A percentile compares a stretch with the other conserved stretches of the same genome.
These are phyloP conservation scores for Aspergillus caelatus DNA, from an alignment of 2,329 filamentous ascomycete species.

Conservation along the genomic window DNA sequence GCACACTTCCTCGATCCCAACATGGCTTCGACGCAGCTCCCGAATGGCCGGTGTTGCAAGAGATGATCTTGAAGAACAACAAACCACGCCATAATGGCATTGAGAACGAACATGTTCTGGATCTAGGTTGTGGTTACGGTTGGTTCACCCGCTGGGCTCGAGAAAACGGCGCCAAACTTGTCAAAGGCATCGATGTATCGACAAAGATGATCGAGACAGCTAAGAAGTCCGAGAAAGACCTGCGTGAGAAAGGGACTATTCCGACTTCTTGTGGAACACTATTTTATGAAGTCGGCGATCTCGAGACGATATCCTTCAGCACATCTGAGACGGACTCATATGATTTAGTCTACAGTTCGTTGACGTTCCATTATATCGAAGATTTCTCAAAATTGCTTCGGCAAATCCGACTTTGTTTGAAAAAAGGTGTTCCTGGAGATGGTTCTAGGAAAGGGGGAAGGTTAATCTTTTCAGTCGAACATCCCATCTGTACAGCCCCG, in stretches of 20 bases:
- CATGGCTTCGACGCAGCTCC: constrained; percentile 45
- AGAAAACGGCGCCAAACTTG: constrained; percentile 39
- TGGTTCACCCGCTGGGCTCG: constrained; percentile 51
- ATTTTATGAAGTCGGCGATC: constrained; percentile 1
- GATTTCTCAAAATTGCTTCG: constrained; percentile 36
- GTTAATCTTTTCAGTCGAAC: constrained; percentile 49
- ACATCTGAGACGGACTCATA: constrained; percentile 24
- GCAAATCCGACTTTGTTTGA: background rate
- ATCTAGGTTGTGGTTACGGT: constrained; percentile 53
- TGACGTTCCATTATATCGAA: constrained; percentile 47
- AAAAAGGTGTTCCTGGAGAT: background rate
- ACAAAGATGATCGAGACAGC: constrained; percentile 49
- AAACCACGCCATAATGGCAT: background rate
- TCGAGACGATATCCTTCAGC: background rate
- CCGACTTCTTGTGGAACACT: background rate
- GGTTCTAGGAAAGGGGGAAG: background rate
- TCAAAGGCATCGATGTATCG: constrained; percentile 48
- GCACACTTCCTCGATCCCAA: constrained; percentile 44
- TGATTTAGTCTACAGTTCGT: constrained; percentile 46
- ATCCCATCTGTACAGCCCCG: constrained; percentile 33
- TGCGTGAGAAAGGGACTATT: background rate
- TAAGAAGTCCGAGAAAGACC: constrained; percentile 15
- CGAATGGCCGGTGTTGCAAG: constrained; percentile 49
- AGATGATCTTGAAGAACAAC: constrained; percentile 41
- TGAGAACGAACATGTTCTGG: constrained; percentile 39